phyloP scores from a whole-genome alignment of 768 basidiomycete species.

The Vararia minispora region DNA sequence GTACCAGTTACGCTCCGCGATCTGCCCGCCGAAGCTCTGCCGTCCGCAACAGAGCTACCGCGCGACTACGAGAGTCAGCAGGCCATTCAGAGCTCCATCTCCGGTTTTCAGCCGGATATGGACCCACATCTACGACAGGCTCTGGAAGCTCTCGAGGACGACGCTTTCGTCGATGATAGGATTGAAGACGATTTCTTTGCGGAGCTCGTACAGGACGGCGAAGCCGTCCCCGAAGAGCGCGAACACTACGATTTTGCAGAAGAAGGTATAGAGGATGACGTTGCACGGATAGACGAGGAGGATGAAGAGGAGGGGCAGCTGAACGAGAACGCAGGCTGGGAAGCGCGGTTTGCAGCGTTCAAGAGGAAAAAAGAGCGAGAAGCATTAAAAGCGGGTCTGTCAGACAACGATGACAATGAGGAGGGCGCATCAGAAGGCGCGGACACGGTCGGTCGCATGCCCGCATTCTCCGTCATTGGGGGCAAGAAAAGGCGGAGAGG shows the following conservation, averaged over 20 bases:
- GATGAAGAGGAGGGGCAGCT: conserved; percentile 18
- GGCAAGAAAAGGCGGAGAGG: conserved; percentile 65
- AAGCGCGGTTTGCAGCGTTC: conserved; percentile 71
- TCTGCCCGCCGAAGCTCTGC: conserved; percentile 59
- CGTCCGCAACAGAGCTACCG: conserved; percentile 66
- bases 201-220: conserved; percentile 62
- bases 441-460: conserved; percentile 75
- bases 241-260: conserved; percentile 61
- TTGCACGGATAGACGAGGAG: conserved; percentile 19
- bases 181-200: conserved; percentile 69
- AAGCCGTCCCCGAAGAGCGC: conserved; percentile 49
- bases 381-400: conserved; percentile 12
- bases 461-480: conserved; percentile 67
- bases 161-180: conserved; percentile 79
- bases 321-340: conserved; percentile 47
- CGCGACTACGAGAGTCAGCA: conserved; percentile 66
- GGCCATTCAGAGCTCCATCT: conserved; percentile 68
- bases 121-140: conserved; percentile 90
- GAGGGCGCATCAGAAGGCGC: conserved; percentile 55
- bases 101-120: conserved; percentile 92
- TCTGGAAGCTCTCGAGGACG: conserved; percentile 91
- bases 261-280: conserved; percentile 27
- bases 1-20: conserved; percentile 35
- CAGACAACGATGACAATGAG: conserved; percentile 24
- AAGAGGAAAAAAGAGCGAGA: conserved; percentile 42